phyloP scores from a whole-genome alignment of 495 filamentous ascomycete genomes.

The Poronia punctata region DNA sequence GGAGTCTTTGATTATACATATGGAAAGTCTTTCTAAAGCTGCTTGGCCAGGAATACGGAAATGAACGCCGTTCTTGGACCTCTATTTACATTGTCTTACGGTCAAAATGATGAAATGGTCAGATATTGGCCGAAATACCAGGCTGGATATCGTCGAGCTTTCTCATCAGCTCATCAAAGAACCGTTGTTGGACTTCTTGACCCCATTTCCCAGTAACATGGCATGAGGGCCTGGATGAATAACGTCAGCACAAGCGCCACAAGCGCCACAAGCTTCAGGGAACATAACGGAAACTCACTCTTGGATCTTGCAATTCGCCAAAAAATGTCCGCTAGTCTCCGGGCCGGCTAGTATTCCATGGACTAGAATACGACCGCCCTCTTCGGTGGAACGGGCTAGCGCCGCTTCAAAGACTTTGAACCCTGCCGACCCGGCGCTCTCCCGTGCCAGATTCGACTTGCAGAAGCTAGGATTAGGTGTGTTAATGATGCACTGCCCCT shows the following conservation, averaged over 20 bases:
- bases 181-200: constrained; percentile 37
- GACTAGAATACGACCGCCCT: constrained; percentile 31
- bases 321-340: constrained; percentile 30
- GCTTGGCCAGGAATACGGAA: too few relatives aligned
- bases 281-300: constrained; percentile 9
- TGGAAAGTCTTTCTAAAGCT: too few relatives aligned
- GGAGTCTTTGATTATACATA: too few relatives aligned
- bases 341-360: constrained; percentile 22
- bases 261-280: background rate
- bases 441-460: constrained; percentile 12
- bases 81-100: too few relatives aligned
- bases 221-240: constrained; percentile 23
- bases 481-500: constrained; percentile 3
- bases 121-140: constrained; percentile 28
- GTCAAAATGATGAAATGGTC: too few relatives aligned
- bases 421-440: background rate
- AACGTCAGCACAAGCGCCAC: background rate
- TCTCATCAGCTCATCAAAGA: constrained; percentile 45
- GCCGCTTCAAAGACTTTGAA: constrained; percentile 15
- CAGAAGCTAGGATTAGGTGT: constrained; percentile 7
- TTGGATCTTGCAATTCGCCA: constrained; percentile 25
- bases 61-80: too few relatives aligned
- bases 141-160: constrained; percentile 45
- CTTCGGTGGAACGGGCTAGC: constrained; percentile 31
- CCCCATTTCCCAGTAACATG: constrained; percentile 26